These are phyloP conservation scores for Komagataella populi DNA, from an alignment of 805 yeast species.

Conservation along the genomic window DNA sequence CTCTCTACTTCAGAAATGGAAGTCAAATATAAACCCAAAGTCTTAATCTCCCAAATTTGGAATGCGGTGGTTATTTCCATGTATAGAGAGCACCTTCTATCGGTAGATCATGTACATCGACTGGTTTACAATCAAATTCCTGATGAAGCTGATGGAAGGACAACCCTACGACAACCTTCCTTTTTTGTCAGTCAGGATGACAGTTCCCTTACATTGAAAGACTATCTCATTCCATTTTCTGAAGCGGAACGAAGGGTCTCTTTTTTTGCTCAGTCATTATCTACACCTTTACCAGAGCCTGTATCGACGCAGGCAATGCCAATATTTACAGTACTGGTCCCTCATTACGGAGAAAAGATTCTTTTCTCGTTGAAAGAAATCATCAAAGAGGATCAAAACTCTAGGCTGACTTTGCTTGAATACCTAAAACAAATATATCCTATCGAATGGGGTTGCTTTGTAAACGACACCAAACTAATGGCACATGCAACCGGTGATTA, in stretches of 20 bases:
- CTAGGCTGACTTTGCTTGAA: conserved; percentile 53
- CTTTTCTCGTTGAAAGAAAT: conserved; percentile 29
- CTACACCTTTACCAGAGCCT: conserved; percentile 34
- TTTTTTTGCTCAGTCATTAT: conserved; percentile 38
- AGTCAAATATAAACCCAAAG: conserved; percentile 24
- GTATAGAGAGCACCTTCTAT: conserved; percentile 38
- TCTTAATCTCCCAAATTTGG: conserved; percentile 35
- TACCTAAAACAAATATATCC: conserved; percentile 63
- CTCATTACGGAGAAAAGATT: conserved; percentile 39
- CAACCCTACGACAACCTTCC: conserved; percentile 23
- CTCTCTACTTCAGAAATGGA: conserved; percentile 30
- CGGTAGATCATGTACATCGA: conserved; percentile 31
- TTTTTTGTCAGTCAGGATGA: conserved; percentile 38
- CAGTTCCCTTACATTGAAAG: conserved; percentile 19
- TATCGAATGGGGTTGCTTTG: conserved; percentile 72
- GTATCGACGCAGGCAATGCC: conserved; percentile 34
- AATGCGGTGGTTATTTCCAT: conserved; percentile 38
- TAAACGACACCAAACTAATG: conserved; percentile 56
- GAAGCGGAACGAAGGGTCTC: conserved; percentile 40
- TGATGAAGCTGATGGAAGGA: conserved; percentile 28
- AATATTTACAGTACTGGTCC: conserved; percentile 33
- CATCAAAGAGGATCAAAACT: conserved; percentile 27
- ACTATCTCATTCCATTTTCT: conserved; percentile 27
- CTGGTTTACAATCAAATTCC: conserved; percentile 28
- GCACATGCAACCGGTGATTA: conserved; percentile 16